Evolutionary conservation across 1,139 yeast species (phyloP).

Genomic region (Candida sp.): DNA sequence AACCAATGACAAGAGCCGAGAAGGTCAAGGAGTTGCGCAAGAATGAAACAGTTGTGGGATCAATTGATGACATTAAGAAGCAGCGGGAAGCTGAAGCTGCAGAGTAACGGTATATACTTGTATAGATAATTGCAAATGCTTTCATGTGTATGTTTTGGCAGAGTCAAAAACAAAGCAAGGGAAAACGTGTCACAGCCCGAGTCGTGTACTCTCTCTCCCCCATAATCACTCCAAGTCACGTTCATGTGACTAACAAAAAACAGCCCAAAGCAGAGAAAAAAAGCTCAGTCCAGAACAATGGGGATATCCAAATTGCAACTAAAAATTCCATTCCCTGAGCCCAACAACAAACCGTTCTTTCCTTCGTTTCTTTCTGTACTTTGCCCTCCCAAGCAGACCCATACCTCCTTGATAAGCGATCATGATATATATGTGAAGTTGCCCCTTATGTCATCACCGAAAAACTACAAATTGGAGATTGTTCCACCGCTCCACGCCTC

Average conservation of each 20-base stretch:
- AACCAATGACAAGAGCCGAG: constrained; percentile 53
- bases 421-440: constrained; percentile 16
- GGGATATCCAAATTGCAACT: neutral
- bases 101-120: too few species aligned
- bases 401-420: too few species aligned
- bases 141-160: neutral
- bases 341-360: too few species aligned
- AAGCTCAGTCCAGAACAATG: neutral
- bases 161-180: neutral
- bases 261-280: neutral
- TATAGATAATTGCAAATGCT: too few species aligned
- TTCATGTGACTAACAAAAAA: neutral
- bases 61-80: constrained; percentile 48
- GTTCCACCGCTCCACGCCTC: constrained; percentile 22
- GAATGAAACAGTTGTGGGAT: constrained; percentile 72
- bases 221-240: neutral
- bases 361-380: too few species aligned
- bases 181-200: too few species aligned
- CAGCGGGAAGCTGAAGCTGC: constrained; percentile 14
- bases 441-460: constrained; percentile 31
- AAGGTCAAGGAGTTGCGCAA: constrained; percentile 59
- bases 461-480: constrained; percentile 33
- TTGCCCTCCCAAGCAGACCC: too few species aligned
- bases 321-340: too few species aligned
- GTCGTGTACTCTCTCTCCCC: neutral